Evolutionary conservation across 148 eudicot genomes (phyloP), one percentile per base, ranked within the genome.

Genomic region (Rhododendron vialii): DNA sequence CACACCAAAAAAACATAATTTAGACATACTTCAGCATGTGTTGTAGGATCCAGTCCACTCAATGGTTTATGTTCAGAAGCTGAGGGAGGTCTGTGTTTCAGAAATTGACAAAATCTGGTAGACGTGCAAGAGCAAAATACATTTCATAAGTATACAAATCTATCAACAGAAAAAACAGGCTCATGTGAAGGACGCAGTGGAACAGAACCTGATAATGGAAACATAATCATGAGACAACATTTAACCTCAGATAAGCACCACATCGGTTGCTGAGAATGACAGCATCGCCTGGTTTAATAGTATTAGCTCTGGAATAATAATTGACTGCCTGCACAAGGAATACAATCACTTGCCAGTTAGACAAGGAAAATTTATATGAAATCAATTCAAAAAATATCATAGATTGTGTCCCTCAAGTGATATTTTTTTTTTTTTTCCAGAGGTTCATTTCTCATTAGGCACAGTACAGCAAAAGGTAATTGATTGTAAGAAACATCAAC

Each of bases 31-130:
- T 93, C 97, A 87, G 99, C 99, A 90, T 95, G 94, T 47, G 90
- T 93, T 82, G 98, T 95, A 81, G 99, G 99, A 91, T 96, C 99
- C 89, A 95, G 83, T 83, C 99, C 99, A 83, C 87, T 90, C 92
- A 96, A 87, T 80, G 99, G 96, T 85, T 90, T 92, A 86, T 89
- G 85, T 88, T 96, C 99, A 80, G 99, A 96, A 84, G 89, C 93
- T 81, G 94, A 88, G 7, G 99, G 88, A 79, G 99, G 91, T 83
- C 99, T 94, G 82, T 87, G 84, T 91, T 90, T 96, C 84, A 95
- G 89, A 89, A 89, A 95, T 47, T 90, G 94, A 86, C 94, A 91
- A 85, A 90, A 86, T 93, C 99, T 96, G 92, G 69, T 15, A 76
- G 84, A 83, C 24, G 38, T 47, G 78, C 61, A 48, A 65, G 51